Percentiles rank a stretch among this genome's conserved stretches.
phyloP scores from a whole-genome alignment of 2,329 filamentous ascomycete species.

The Pseudocercospora macadamiae region DNA sequence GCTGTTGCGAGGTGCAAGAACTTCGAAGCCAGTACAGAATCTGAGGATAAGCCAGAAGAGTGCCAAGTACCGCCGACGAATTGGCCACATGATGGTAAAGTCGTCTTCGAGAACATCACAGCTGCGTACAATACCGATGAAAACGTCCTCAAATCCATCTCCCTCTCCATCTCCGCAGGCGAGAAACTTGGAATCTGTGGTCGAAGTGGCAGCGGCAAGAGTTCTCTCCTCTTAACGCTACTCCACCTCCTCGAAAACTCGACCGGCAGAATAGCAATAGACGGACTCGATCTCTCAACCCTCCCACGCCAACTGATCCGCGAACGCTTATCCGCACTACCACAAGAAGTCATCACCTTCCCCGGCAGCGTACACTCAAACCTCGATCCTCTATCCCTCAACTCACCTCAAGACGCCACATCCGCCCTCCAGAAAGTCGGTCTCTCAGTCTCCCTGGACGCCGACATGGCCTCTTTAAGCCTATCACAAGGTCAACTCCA shows the following conservation, averaged over 20 bases:
- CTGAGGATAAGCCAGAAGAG: constrained; percentile 60
- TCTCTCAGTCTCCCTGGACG: constrained; percentile 44
- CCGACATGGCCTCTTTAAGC: constrained; percentile 37
- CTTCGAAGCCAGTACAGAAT: constrained; percentile 51
- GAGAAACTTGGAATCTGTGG: constrained; percentile 58
- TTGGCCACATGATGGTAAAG: constrained; percentile 73
- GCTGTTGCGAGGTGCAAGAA: constrained; percentile 59
- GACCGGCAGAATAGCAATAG: constrained; percentile 50
- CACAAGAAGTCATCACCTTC: constrained; percentile 58
- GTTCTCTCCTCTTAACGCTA: constrained; percentile 52
- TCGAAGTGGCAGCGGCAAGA: constrained; percentile 59
- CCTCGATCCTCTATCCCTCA: constrained; percentile 46
- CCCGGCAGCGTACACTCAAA: constrained; percentile 54
- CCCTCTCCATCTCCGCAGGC: constrained; percentile 51
- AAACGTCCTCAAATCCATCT: constrained; percentile 51
- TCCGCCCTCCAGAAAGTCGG: constrained; percentile 52
- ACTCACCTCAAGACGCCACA: constrained; percentile 46
- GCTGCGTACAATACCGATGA: constrained; percentile 33
- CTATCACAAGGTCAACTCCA: constrained; percentile 55
- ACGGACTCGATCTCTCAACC: constrained; percentile 51
- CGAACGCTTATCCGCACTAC: constrained; percentile 49
- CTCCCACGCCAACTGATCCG: constrained; percentile 52
- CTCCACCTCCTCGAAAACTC: constrained; percentile 54
- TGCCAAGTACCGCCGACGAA: constrained; percentile 66
- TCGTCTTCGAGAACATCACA: constrained; percentile 70